These are phyloP conservation scores for Pseudopyrenochaeta lycopersici DNA, from an alignment of 2,329 filamentous ascomycete genomes.

Conservation along the genomic window DNA sequence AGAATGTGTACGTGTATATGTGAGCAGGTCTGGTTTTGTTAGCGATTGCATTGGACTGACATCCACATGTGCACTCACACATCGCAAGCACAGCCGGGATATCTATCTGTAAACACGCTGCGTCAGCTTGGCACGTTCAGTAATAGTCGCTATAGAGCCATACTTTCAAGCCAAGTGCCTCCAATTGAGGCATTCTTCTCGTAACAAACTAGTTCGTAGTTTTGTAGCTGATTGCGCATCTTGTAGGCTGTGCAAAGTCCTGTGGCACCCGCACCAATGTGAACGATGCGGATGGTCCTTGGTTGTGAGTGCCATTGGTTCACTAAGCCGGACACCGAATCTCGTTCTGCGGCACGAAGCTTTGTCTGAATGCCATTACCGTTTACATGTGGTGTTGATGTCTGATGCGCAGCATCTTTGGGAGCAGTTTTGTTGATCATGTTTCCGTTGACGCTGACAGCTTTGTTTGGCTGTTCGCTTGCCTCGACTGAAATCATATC, in stretches of 20 bases:
- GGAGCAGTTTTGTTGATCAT: too few species aligned
- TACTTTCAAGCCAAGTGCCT: not conserved
- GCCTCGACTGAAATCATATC: too few species aligned
- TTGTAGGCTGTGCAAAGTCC: slow-evolving; percentile 56
- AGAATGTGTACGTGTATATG: slow-evolving; percentile 50
- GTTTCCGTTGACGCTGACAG: too few species aligned
- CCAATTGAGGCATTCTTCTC: slow-evolving; percentile 4
- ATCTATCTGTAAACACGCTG: slow-evolving; percentile 33
- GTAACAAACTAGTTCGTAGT: slow-evolving; percentile 34
- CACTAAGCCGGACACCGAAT: too few species aligned
- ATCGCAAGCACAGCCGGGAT: slow-evolving; percentile 29
- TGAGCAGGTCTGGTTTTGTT: slow-evolving; percentile 33
- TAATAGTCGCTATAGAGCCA: not conserved
- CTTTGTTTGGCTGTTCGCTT: too few species aligned
- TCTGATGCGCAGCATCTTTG: too few species aligned
- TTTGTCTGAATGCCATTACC: too few species aligned
- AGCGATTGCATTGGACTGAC: too few species aligned
- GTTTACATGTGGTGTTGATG: too few species aligned
- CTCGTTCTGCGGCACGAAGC: too few species aligned
- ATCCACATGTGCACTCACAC: too few species aligned
- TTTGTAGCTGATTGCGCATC: slow-evolving; percentile 48
- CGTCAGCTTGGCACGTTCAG: not conserved
- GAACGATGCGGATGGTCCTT: slow-evolving; percentile 35
- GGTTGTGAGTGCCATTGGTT: slow-evolving; percentile 15
- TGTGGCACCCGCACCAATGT: slow-evolving; percentile 55